A percentile compares a stretch with the other conserved stretches of the same genome.
Conservation (phyloP, 768 basidiomycete species). For the Russula sp. region DNA sequence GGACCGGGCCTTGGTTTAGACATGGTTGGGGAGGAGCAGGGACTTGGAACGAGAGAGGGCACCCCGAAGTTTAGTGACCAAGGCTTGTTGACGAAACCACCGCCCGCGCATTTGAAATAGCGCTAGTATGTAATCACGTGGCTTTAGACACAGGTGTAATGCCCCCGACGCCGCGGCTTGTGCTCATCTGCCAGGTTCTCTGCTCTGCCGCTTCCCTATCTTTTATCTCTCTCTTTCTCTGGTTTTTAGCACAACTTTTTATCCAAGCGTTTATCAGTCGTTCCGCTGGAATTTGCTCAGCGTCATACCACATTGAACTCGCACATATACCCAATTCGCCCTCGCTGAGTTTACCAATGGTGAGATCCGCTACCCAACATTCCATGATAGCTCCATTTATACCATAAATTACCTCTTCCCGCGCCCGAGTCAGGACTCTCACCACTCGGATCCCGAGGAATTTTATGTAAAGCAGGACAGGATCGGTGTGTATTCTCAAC, state of each 20-base stretch:
- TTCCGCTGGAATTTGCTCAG: background rate
- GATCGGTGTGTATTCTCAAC: slow-evolving; percentile 59
- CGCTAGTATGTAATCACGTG: slow-evolving; percentile 2
- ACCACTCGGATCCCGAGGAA: slow-evolving; percentile 88
- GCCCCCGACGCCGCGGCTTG: background rate
- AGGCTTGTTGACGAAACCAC: background rate
- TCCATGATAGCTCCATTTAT: slow-evolving; percentile 7
- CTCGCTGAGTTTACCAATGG: slow-evolving; percentile 25
- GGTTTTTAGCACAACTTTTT: slow-evolving; percentile 2
- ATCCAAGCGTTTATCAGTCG: background rate
- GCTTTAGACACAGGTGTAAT: background rate
- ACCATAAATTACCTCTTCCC: slow-evolving; percentile 14
- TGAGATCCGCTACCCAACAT: slow-evolving; percentile 20
- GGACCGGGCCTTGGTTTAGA: background rate
- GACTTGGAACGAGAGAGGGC: background rate
- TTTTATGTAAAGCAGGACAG: slow-evolving; percentile 96
- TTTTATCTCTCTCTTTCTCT: slow-evolving; percentile 9
- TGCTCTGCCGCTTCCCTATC: background rate
- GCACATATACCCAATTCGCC: slow-evolving; percentile 21
- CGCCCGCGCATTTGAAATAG: slow-evolving; percentile 11
- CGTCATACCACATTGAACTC: slow-evolving; percentile 23
- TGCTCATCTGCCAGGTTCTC: background rate
- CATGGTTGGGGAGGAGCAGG: background rate
- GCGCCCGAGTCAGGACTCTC: slow-evolving; percentile 46
- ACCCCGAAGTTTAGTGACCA: background rate